phyloP scores from a whole-genome alignment of 306 rosid genomes.

The Trifolium subterraneum region DNA sequence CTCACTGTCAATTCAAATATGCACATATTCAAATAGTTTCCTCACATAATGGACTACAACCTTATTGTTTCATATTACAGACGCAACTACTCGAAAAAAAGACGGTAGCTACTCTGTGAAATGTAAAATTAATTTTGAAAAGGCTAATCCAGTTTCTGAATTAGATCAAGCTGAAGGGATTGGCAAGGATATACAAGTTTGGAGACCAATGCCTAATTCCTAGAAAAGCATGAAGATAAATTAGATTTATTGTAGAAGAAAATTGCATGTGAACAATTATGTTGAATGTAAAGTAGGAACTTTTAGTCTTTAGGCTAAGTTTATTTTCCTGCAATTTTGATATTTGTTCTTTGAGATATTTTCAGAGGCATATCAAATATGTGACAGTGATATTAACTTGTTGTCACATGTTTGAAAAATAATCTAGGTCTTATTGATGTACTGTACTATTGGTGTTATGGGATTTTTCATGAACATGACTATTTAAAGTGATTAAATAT shows the following conservation, averaged over 20 bases:
- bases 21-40: background rate
- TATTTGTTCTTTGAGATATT: slow-evolving; percentile 12
- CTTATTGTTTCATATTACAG: slow-evolving; percentile 45
- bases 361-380: background rate
- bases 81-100: slow-evolving; percentile 18
- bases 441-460: background rate
- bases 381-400: background rate
- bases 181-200: slow-evolving; percentile 38
- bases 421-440: background rate
- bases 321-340: background rate
- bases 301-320: slow-evolving; percentile 18
- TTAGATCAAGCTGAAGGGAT: slow-evolving; percentile 49
- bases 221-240: background rate
- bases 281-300: slow-evolving; percentile 2
- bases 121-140: slow-evolving; percentile 41
- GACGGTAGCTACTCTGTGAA: slow-evolving; percentile 32
- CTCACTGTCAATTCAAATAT: background rate
- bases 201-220: background rate
- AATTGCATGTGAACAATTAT: slow-evolving; percentile 1
- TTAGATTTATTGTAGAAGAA: background rate
- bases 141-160: slow-evolving; percentile 55
- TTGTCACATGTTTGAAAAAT: background rate
- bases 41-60: background rate
- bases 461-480: background rate
- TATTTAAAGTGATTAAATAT: background rate